Base-by-base conservation (phyloP, 345 rosid species). In the Syzygium aromaticum region DNA sequence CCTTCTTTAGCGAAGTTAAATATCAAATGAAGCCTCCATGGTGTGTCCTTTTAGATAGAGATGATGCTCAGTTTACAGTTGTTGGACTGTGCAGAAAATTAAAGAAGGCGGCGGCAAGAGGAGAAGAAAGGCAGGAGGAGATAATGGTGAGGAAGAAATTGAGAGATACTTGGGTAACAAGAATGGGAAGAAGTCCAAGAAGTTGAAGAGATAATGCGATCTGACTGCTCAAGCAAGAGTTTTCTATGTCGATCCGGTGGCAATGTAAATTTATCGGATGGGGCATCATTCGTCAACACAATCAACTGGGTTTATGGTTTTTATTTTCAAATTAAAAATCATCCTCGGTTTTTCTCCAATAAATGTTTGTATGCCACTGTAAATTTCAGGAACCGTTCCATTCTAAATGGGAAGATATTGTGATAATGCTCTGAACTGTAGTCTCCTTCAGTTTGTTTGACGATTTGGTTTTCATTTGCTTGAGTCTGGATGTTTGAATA, bases 121-220 rank as follows among this genome's bases (percentile, higher is more conserved):
- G 89, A 90, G 92, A 86, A 87, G 85, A 21, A 86, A 91, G 53
- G 95, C 52, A 9, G 89, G 51, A 67, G 86, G 91, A 86, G 96
- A 91, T 51, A 94, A 86, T 2, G 95, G 91, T 4, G 96, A 92
- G 22, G 98, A 94, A 6, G 94, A 94, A 10, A 84, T 96, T 54
- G 94, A 90, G 85, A 94, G 91, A 87, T 93, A 91, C 53, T 73
- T 95, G 33, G 93, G 93, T 80, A 54, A 84, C 52, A 94, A 92
- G 89, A 91, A 89, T 86, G 92, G 92, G 82, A 92, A 90, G 89
- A 82, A 87, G 54, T 90, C 89, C 85, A 93, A 91, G 91, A 94
- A 92, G 91, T 84, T 61, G 52, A 92, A 86, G 87, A 90, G 87
- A 87, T 82, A 43, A 88, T 84, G 89, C 82, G 27, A 43, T n/a